Percentiles rank a stretch among this genome's conserved stretches.
phyloP scores from a whole-genome alignment of 176 grass and related monocot species.

The Dactylis glomerata region DNA sequence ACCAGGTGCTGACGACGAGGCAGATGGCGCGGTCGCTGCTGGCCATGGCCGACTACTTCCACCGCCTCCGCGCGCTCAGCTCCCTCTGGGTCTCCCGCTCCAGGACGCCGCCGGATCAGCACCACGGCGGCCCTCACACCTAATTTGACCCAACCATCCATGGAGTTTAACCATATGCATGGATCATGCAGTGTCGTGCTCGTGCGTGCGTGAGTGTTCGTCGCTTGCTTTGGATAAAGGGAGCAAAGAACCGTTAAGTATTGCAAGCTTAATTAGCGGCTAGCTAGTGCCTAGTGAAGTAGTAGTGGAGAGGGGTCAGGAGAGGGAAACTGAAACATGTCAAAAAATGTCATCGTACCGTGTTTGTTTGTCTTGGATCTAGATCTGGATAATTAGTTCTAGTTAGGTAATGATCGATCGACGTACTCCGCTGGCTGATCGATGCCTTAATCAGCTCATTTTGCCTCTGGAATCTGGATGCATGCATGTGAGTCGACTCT shows the following conservation, averaged over 20 bases:
- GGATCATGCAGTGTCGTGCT: neutral
- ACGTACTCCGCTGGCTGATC: neutral
- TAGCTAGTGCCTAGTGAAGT: neutral
- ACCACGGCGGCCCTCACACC: conserved; percentile 29
- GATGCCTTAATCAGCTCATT: neutral
- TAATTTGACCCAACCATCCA: neutral
- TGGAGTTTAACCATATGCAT: neutral
- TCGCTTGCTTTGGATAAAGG: neutral
- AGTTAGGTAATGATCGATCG: neutral
- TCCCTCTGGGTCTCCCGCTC: conserved; percentile 57
- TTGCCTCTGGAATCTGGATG: neutral
- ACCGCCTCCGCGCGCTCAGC: conserved; percentile 76
- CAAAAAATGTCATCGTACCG: neutral
- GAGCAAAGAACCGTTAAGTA: neutral
- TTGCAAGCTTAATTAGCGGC: conserved; percentile 3
- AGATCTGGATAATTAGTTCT: neutral
- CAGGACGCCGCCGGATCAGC: conserved; percentile 37
- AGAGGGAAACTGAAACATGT: neutral
- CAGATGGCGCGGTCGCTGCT: conserved; percentile 76
- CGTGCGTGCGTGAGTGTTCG: neutral
- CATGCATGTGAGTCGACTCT: neutral
- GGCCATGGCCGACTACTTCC: conserved; percentile 66
- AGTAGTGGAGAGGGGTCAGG: neutral
- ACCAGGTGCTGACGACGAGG: conserved; percentile 63
- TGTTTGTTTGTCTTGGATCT: neutral